Evolutionary conservation across 1,139 yeast genomes (phyloP).

Genomic region (Candida mesenterica): DNA sequence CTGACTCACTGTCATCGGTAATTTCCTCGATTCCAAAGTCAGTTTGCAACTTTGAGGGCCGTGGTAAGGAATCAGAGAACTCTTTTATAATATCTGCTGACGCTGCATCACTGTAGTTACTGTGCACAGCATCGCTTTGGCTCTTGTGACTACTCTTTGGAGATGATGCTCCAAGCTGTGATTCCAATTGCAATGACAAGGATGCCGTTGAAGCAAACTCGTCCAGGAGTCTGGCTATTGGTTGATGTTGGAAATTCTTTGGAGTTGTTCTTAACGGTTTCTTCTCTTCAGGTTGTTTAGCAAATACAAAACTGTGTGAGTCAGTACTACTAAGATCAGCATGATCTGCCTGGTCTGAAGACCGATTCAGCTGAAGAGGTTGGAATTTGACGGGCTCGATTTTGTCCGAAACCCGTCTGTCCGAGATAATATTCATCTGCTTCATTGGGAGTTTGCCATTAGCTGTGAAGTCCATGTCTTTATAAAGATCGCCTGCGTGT

Average conservation of each 20-base stretch:
- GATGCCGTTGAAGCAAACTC: too few relatives aligned
- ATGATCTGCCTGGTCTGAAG: not conserved
- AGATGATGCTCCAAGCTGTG: not conserved
- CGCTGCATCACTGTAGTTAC: not conserved
- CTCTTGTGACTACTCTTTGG: not conserved
- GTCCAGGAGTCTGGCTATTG: too few relatives aligned
- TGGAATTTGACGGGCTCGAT: not conserved
- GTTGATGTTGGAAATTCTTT: too few relatives aligned
- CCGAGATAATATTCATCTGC: conserved; percentile 34
- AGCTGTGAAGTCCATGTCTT: conserved; percentile 42
- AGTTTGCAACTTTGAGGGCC: conserved; percentile 17
- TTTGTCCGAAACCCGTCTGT: conserved; percentile 3
- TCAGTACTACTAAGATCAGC: conserved; percentile 16
- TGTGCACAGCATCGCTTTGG: too few relatives aligned
- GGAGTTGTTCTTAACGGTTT: not conserved
- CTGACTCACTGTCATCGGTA: conserved; percentile 29
- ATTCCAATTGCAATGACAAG: not conserved
- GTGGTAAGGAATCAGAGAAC: conserved; percentile 13
- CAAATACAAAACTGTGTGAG: conserved; percentile 35
- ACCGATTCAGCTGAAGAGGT: conserved; percentile 1
- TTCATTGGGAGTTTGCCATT: conserved; percentile 45
- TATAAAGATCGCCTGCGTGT: conserved; percentile 23
- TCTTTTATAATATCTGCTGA: conserved; percentile 9
- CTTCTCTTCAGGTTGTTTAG: conserved; percentile 9
- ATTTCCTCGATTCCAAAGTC: conserved; percentile 44